These are phyloP conservation scores for Crithidia fasciculata DNA, from an alignment of 208 protist genomes.

Conservation along the genomic window DNA sequence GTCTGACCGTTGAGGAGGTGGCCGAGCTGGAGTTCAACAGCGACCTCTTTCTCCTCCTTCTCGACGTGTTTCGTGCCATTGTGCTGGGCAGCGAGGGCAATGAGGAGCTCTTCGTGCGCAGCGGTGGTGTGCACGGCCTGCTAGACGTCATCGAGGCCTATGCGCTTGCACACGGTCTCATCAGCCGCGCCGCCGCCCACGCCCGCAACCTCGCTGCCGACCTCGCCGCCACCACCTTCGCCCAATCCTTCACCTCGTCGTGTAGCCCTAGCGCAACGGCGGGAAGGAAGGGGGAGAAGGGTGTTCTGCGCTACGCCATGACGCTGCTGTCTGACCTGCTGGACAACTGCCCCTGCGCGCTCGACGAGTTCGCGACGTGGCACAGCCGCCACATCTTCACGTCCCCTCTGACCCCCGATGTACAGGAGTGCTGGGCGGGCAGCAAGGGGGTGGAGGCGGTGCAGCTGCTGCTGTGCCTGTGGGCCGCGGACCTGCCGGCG, in stretches of 20 bases:
- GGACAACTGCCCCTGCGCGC: conserved; percentile 42
- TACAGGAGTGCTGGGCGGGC: conserved; percentile 9
- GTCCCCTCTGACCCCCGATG: conserved; percentile 38
- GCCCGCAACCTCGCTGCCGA: conserved; percentile 9
- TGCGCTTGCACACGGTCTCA: conserved; percentile 30
- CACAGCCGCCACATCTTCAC: conserved; percentile 37
- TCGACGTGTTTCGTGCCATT: conserved; percentile 31
- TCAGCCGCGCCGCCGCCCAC: conserved; percentile 22
- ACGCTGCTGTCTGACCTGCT: conserved; percentile 74
- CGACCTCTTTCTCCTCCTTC: conserved; percentile 25
- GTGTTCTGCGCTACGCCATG: conserved; percentile 47
- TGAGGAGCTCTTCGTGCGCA: conserved; percentile 26
- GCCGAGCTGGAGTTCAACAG: conserved; percentile 11
- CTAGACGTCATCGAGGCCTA: conserved; percentile 50
- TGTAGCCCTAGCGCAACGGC: background rate
- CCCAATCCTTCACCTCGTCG: background rate
- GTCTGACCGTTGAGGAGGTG: conserved; percentile 12
- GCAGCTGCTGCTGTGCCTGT: conserved; percentile 43
- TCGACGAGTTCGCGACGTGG: conserved; percentile 65
- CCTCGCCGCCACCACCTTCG: background rate
- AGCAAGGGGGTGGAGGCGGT: conserved; percentile 30
- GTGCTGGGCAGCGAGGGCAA: conserved; percentile 32
- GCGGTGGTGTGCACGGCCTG: conserved; percentile 43
- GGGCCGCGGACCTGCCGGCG: conserved; percentile 27
- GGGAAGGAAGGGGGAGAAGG: conserved; percentile 14